Conservation (phyloP, 2,329 filamentous ascomycete genomes). For the Diaporthe australafricana region DNA sequence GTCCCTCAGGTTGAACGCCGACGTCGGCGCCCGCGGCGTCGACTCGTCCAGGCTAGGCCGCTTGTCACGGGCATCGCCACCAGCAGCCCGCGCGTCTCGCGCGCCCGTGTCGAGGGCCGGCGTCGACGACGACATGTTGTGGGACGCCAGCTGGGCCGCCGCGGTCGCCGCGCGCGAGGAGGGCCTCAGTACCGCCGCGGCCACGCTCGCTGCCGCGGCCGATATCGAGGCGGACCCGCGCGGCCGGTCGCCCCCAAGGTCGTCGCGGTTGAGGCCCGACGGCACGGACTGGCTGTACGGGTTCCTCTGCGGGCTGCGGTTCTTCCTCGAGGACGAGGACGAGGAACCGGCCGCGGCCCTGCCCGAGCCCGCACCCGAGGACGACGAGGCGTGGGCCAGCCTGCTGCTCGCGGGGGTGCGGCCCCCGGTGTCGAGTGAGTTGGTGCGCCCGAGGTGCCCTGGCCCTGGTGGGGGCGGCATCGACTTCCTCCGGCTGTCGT, state of each 20-base stretch:
- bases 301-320: constrained; percentile 35
- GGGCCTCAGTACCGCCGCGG: constrained; percentile 12
- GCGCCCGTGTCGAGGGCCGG: constrained; percentile 6
- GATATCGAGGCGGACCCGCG: constrained; percentile 20
- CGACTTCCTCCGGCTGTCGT: constrained; percentile 26
- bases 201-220: constrained; percentile 22
- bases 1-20: constrained; percentile 18
- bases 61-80: constrained; percentile 23
- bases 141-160: background rate
- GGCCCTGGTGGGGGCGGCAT: constrained; percentile 26
- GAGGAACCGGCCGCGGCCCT: constrained; percentile 7
- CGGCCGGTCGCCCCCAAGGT: constrained; percentile 3
- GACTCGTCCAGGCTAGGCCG: constrained; percentile 32
- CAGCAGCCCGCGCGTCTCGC: constrained; percentile 12
- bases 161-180: constrained; percentile 4
- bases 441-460: constrained; percentile 26
- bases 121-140: constrained; percentile 14
- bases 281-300: constrained; percentile 34
- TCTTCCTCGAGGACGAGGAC: constrained; percentile 30
- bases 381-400: constrained; percentile 18
- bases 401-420: constrained; percentile 15
- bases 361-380: background rate
- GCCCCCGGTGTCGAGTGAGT: constrained; percentile 27
- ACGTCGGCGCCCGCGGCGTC: constrained; percentile 16
- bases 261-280: constrained; percentile 24